Evolutionary conservation across 306 rosid species (phyloP), one percentile per base, ranked within the genome.

Genomic region (Ceratonia siliqua): DNA sequence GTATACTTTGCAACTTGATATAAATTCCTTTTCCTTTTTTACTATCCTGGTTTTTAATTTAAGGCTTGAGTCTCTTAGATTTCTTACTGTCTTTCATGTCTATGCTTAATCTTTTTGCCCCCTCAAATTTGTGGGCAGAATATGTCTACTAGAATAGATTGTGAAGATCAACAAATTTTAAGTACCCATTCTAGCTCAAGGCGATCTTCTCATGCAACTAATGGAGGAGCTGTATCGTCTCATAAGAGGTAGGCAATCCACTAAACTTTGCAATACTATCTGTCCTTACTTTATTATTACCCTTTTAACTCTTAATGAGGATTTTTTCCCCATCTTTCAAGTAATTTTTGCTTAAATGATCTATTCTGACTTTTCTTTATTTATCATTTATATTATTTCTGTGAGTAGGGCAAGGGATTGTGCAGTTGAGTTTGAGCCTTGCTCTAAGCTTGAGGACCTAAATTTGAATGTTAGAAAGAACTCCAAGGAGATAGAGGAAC

Each of bases 381-480:
- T 39, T 65, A 68, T 66, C 39, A 35, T 68, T 55, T 56, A n/a
- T 66, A 33, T 69, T 27, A 70, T 76, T 70, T 77, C 61, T 78
- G 39, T 76, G 62, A 59, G 73, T 85, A 87, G 79, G 82, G 72
- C 80, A 72, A 84, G 91, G 81, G 89, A 89, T 75, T 75, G 39
- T 61, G 80, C 91, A 27, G 83, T 82, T 82, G 96, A 90, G 80
- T 91, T 92, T 85, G 99, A 92, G 83, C 90, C 99, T 74, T 94
- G 96, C 87, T 89, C 93, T 36, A 89, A 85, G 98, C 97, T 95
- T 39, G 99, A 88, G 86, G 96, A 81, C 89, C 85, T 95, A 72
- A 95, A 92, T 81, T 84, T 95, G 88, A 96, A 92, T 83, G 97
- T 90, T 18, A 76, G 76, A 74, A 90, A 85, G 79, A 90, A 85